Evolutionary conservation across 2,329 filamentous ascomycete species (phyloP), one percentile per base, ranked within the genome.

Genomic region (Penicillium nordicum): DNA sequence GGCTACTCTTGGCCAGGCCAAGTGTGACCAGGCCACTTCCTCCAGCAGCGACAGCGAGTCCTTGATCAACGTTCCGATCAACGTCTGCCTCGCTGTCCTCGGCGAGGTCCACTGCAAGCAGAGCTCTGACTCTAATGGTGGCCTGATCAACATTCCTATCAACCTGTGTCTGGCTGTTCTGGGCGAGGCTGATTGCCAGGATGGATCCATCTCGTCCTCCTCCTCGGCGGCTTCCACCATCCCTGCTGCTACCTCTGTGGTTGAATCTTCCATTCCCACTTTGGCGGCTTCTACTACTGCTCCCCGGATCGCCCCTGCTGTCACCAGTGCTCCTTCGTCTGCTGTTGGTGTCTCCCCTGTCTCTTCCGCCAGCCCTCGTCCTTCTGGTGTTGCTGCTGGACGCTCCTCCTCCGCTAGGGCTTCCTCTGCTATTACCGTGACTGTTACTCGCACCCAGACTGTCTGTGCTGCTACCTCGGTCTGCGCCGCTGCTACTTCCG

Each of bases 61-160:
- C 27, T 53, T 69, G 57, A 67, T 69, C 59, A 68, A 58, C 43
- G 64, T 69, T 1, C 67, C 67, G 18, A 54, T 69, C 57, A 68
- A 69, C 45, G 27, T 66, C 46, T 69, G 67, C 46, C 58, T 68
- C 34, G 64, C 66, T 57, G 65, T 69, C 23, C 67, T 69, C 32
- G 67, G 67, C 16, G 61, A 67, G 41, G 57, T 55, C 32, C 49
- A 66, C 42, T 69, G 67, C 61, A 14, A 69, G 11, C 66, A 68
- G 50, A 52, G 36, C 32, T 55, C 61, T 23, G 16, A 29, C 18
- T 43, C 57, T 8, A 38, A 40, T 21, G 57, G 54, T 43, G 65
- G 67, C 34, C 57, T 68, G 37, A 58, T 69, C 50, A 61, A 67
- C 55, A 66, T 69, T 49, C 67, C 67, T 30, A 43, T 69, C 57